Evolutionary conservation across 441 rosid species (phyloP).

Genomic region (Erodium texanum): DNA sequence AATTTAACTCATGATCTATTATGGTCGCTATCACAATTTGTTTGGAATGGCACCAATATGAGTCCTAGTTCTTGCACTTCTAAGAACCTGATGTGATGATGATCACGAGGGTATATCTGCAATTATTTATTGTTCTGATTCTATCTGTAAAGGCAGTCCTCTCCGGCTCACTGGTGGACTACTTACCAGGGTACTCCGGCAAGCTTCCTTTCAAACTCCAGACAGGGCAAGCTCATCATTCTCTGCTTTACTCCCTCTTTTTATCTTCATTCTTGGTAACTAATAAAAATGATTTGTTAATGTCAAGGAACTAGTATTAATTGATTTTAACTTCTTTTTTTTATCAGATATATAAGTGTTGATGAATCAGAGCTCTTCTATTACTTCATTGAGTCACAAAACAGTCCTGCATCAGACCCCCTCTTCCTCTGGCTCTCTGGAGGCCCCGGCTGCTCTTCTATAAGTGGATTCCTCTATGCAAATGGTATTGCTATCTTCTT

Average conservation of each 20-base stretch:
- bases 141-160: too few species aligned
- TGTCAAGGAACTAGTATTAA: neutral
- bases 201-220: slow-evolving; percentile 19
- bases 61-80: too few species aligned
- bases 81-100: too few species aligned
- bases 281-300: neutral
- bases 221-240: slow-evolving; percentile 5
- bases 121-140: too few species aligned
- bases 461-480: slow-evolving; percentile 30
- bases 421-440: slow-evolving; percentile 44
- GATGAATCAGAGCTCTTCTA: slow-evolving; percentile 26
- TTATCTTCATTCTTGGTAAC: too few species aligned
- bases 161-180: neutral
- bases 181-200: slow-evolving; percentile 15
- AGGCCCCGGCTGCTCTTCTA: slow-evolving; percentile 46
- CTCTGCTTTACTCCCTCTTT: neutral
- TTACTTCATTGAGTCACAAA: slow-evolving; percentile 36
- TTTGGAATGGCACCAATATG: too few species aligned
- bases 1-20: too few species aligned
- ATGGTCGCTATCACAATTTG: too few species aligned
- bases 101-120: too few species aligned
- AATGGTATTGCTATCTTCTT: slow-evolving; percentile 3
- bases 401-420: slow-evolving; percentile 34
- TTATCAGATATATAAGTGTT: slow-evolving; percentile 15
- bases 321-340: neutral